A percentile compares a stretch with the other conserved stretches of the same genome.
Conservation (phyloP, 768 basidiomycete genomes). For the Podaxis sp. region DNA sequence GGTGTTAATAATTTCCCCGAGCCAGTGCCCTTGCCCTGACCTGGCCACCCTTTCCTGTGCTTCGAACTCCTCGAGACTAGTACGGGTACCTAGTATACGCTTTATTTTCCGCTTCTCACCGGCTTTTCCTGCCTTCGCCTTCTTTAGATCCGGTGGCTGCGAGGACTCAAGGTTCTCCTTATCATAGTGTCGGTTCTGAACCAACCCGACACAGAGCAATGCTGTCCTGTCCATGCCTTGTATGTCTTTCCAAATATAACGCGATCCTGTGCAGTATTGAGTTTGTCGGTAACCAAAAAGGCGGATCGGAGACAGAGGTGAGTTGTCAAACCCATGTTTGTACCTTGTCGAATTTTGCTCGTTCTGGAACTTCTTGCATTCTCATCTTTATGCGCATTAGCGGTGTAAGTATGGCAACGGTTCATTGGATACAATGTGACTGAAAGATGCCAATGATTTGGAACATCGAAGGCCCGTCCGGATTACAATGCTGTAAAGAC, state of each 20-base stretch:
- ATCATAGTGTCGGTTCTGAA: background rate
- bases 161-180: background rate
- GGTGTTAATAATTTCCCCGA: background rate
- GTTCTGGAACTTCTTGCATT: background rate
- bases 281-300: background rate
- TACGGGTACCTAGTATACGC: background rate
- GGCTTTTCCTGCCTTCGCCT: background rate
- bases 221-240: background rate
- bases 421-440: background rate
- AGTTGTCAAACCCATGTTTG: background rate
- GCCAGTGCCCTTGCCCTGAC: background rate
- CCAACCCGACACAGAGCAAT: background rate
- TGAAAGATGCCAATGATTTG: background rate
- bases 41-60: background rate
- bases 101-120: background rate
- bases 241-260: background rate
- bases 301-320: background rate
- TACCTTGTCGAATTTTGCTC: too few species aligned
- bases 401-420: background rate
- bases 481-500: slow-evolving; percentile 2
- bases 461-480: background rate
- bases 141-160: background rate
- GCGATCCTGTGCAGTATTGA: background rate
- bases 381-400: background rate
- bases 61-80: background rate